Evolutionary conservation across 352 stramenopile genomes (phyloP).

Genomic region (Thalassiosira mediterranea): DNA sequence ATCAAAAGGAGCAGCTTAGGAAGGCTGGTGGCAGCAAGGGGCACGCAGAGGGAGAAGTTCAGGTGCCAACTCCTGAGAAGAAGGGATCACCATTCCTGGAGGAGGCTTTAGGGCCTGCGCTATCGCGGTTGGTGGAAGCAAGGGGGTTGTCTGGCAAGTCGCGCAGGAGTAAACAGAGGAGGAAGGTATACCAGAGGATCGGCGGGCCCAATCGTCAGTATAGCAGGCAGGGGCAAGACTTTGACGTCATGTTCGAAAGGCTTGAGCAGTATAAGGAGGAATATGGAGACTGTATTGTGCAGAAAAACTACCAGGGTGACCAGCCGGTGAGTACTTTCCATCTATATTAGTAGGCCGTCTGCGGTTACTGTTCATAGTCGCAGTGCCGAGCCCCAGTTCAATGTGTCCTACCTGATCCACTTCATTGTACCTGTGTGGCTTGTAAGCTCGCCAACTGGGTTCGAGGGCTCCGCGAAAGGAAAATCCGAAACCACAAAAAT

Average conservation of each 20-base stretch:
- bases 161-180: not conserved
- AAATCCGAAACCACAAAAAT: no score
- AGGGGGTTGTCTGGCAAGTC: not conserved
- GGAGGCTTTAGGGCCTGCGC: not conserved
- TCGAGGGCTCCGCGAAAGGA: no score
- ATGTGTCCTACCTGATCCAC: no score
- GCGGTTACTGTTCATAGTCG: no score
- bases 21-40: not conserved
- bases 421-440: no score
- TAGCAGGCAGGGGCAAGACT: not conserved
- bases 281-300: not conserved
- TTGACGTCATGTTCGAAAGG: not conserved
- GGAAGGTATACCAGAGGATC: not conserved
- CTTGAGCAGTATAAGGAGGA: not conserved
- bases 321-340: no score
- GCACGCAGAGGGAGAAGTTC: not conserved
- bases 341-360: no score
- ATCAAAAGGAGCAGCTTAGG: not conserved
- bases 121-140: not conserved
- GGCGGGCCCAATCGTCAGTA: not conserved
- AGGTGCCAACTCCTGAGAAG: not conserved
- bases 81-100: conserved; percentile 11
- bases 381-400: no score
- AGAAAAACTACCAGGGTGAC: no score
- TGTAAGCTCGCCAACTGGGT: no score